Percentiles rank a stretch among this genome's conserved stretches.
Conservation (phyloP, 495 filamentous ascomycete species). For the Cryomyces minteri region DNA sequence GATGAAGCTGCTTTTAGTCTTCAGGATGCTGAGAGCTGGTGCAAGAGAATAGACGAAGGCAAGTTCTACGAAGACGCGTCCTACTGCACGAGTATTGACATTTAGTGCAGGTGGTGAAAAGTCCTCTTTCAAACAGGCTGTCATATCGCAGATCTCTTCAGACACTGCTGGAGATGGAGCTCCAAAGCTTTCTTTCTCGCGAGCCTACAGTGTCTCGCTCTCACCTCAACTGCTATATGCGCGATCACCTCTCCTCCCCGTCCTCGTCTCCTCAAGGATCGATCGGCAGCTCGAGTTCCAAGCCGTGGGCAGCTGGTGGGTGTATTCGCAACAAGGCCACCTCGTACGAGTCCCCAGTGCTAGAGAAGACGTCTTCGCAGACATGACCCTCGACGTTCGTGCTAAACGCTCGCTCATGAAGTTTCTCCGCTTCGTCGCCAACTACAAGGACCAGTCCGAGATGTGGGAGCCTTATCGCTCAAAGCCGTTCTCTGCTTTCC, state of each 20-base stretch:
- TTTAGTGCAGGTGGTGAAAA: no score
- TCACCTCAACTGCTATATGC: constrained; percentile 79
- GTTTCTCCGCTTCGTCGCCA: constrained; percentile 60
- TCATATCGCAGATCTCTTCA: neutral
- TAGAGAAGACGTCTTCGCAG: constrained; percentile 72
- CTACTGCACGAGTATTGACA: no score
- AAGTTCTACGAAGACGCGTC: neutral
- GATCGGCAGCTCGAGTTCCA: constrained; percentile 83
- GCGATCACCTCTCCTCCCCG: constrained; percentile 52
- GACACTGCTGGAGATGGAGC: neutral
- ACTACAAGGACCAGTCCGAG: constrained; percentile 36
- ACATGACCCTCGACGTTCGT: constrained; percentile 48
- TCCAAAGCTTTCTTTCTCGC: constrained; percentile 37
- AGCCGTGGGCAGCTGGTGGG: constrained; percentile 87
- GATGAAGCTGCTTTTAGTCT: constrained; percentile 74
- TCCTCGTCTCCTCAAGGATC: constrained; percentile 72
- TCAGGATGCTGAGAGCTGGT: constrained; percentile 63
- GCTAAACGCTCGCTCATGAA: constrained; percentile 74
- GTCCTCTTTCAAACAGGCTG: no score
- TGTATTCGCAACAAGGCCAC: constrained; percentile 27
- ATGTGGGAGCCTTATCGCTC: constrained; percentile 28
- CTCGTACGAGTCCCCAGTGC: constrained; percentile 59
- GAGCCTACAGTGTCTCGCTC: constrained; percentile 68
- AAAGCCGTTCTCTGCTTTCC: constrained; percentile 39
- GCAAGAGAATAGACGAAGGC: neutral